Conservation (phyloP, 352 stramenopile species). For the Phytophthora tubulina region DNA sequence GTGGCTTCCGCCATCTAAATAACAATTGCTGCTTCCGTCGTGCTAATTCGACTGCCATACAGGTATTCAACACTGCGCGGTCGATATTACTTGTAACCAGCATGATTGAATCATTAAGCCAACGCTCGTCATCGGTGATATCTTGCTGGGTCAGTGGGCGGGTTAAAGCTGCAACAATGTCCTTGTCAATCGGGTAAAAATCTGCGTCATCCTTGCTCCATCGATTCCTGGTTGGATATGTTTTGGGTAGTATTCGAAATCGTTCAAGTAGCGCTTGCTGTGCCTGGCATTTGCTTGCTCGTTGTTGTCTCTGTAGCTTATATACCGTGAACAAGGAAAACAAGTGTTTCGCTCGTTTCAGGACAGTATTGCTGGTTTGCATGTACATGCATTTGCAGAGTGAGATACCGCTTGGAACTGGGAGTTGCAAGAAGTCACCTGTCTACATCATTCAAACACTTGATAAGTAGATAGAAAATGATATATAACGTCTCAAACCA, state of each 20-base stretch:
- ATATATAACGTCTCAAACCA: background rate
- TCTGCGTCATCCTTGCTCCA: background rate
- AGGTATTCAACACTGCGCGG: conserved; percentile 5
- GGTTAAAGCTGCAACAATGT: background rate
- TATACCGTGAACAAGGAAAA: conserved; percentile 11
- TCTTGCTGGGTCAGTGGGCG: conserved; percentile 5
- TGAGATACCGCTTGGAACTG: background rate
- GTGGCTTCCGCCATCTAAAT: too few relatives aligned
- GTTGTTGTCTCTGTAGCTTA: background rate
- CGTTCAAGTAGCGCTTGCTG: background rate
- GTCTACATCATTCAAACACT: background rate
- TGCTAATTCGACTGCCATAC: background rate
- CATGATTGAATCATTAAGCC: conserved; percentile 4
- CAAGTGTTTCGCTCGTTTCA: conserved; percentile 4
- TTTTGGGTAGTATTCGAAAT: background rate
- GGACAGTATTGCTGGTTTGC: conserved; percentile 7
- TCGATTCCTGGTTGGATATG: background rate
- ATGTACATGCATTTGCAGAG: conserved; percentile 22
- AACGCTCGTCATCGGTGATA: background rate
- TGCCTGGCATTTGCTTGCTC: background rate
- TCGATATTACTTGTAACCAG: conserved; percentile 15
- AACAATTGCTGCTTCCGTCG: too few relatives aligned
- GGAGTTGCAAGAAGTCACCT: conserved; percentile 18
- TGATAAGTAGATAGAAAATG: too few relatives aligned
- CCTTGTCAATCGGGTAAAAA: conserved; percentile 1